Evolutionary conservation across 441 rosid species (phyloP), one percentile per base, ranked within the genome.

Genomic region (Pelargonium myrrhifolium): DNA sequence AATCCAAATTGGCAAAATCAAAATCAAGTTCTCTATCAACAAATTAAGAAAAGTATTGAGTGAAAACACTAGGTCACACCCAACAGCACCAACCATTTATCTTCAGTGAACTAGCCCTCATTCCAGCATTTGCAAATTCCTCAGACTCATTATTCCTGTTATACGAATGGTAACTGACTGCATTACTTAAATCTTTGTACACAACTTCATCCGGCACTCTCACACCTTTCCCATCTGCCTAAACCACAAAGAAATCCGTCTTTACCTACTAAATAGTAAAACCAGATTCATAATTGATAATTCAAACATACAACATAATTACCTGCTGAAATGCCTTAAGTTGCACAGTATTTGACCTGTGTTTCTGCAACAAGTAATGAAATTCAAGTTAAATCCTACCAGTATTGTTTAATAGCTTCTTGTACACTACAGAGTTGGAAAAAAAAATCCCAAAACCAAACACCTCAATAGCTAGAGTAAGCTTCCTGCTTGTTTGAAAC

Each of bases 141-240:
- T 17, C 64, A 63, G 72, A 64, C 67, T 72, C 73, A 65, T 24
- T 58, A 42, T 24, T 76, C 72, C 55, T 74, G 28, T 45, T 63
- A 68, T 80, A 62, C 59, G 72, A 71, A 43, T 68, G 75, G 67
- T 73, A 49, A 73, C 67, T 66, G 72, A 74, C 85, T 37, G 67
- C 55, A 75, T 89, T 81, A 71, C 67, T 70, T 61, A 81, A 70
- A 70, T 80, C 81, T 72, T 84, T 72, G 62, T 83, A 86, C 71
- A 90, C 85, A 69, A 80, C 70, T 70, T 70, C 78, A 71, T 89
- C 83, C n/a, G 97, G 97, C 74, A 81, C 97, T 74, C 82, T 84
- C 78, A 90, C 72, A 53, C 80, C 83, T 82, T 81, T 65, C 22
- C 77, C 85, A 64, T 77, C 86, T 80, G 84, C 95, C 98, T 93